Evolutionary conservation across 805 yeast genomes (phyloP), one percentile per base, ranked within the genome.

Genomic region (Saccharomycopsis sp.): DNA sequence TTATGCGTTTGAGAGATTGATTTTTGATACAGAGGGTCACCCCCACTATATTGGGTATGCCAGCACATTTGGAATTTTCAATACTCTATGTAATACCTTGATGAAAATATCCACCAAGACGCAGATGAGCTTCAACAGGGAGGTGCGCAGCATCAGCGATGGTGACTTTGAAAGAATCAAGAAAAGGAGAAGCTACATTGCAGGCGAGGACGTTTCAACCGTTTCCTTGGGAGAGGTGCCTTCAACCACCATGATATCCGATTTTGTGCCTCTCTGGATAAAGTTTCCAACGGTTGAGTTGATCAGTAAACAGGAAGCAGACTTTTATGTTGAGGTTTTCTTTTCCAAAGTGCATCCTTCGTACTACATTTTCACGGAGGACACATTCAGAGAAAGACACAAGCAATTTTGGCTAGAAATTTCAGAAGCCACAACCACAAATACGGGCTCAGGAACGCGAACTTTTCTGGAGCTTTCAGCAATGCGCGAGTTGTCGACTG

Each of bases 11-110:
- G 45, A 41, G 21, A 2, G 45, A 33, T 17, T 41, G 3, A 41
- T 41, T 10, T 61, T 62, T 53, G 75, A 69, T 46, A 53, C 60
- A 17, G 62, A 59, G 42, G 73, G 73, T 4, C 68, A 66, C 39
- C 61, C 69, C 0, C 74, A 69, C 50, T 69, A 64, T 43, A 63
- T 69, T 38, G 74, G 74, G 1, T 60, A 65, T 16, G 61, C 60
- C 13, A 71, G 73, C 18, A 67, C 72, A 1, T 66, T 70, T 0
- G 64, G 69, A 2, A 46, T 68, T 20, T 53, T 68, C 41, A 64
- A 60, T 37, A 65, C 69, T 1, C 45, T 68, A 6, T 65, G 71
- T 45, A 69, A 65, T 46, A 54, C 68, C 16, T 57, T 68, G 19
- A 52, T 64, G n/a, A 61, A 63, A 39, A 52, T 63, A 15, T 59